Percentiles rank a stretch among this genome's conserved stretches.
Conservation (phyloP, 140 eudicot genomes). For the Stevia rebaudiana region DNA sequence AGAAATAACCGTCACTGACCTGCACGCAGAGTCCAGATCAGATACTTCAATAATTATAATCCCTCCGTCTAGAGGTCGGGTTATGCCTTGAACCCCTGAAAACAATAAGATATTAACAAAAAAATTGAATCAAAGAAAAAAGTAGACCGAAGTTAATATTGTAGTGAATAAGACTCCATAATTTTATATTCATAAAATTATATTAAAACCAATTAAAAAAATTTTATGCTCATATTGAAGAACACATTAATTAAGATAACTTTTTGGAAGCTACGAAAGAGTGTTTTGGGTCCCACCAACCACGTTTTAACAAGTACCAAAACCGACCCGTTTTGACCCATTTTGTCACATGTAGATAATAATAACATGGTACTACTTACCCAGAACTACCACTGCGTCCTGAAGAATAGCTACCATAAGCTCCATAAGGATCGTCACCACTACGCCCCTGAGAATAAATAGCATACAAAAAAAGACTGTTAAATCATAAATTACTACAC, state of each 20-base stretch:
- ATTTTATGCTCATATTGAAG: background rate
- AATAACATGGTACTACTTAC: slow-evolving; percentile 30
- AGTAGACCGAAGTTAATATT: background rate
- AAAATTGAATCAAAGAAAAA: background rate
- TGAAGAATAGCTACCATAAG: slow-evolving; percentile 66
- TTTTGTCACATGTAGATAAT: background rate
- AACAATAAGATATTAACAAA: slow-evolving; percentile 10
- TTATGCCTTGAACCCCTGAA: slow-evolving; percentile 66
- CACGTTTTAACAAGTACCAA: background rate
- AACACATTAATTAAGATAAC: background rate
- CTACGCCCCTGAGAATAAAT: slow-evolving; percentile 47
- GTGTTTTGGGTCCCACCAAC: background rate
- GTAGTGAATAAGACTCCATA: background rate
- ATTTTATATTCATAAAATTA: background rate
- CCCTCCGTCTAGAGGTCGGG: slow-evolving; percentile 58
- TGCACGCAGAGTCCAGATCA: slow-evolving; percentile 23
- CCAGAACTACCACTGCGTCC: slow-evolving; percentile 85
- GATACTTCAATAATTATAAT: slow-evolving; percentile 59
- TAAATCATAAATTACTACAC: background rate
- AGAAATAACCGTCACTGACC: slow-evolving; percentile 39
- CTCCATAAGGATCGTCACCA: slow-evolving; percentile 58
- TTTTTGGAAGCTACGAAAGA: background rate
- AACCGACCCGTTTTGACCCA: background rate
- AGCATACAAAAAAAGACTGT: background rate
- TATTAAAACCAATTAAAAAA: background rate